A percentile compares a stretch with the other conserved stretches of the same genome.
These are phyloP conservation scores for Ascoidea asiatica DNA, from an alignment of 805 yeast species.

Conservation along the genomic window DNA sequence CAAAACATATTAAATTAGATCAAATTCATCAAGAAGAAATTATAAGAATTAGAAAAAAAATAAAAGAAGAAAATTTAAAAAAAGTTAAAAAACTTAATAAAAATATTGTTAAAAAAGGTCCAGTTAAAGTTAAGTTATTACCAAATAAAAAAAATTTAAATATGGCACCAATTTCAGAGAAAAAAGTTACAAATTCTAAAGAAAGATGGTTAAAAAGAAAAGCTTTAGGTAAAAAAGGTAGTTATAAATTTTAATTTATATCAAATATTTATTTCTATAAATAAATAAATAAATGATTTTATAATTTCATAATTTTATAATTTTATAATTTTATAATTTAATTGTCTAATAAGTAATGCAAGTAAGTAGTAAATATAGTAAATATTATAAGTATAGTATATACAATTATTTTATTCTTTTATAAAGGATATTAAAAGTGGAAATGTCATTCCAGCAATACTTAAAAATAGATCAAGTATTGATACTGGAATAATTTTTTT, in stretches of 20 bases:
- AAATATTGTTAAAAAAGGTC: slow-evolving; percentile 22
- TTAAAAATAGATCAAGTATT: too few species aligned
- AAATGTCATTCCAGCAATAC: neutral
- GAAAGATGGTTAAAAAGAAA: slow-evolving; percentile 21
- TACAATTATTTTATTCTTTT: neutral
- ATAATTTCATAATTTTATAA: too few species aligned
- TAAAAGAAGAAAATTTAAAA: slow-evolving; percentile 17
- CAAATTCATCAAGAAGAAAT: slow-evolving; percentile 13
- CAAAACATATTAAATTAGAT: slow-evolving; percentile 22
- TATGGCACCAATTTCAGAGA: slow-evolving; percentile 19
- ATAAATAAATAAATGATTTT: too few species aligned
- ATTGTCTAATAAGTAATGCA: too few species aligned
- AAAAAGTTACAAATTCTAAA: slow-evolving; percentile 14
- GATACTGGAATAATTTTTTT: neutral
- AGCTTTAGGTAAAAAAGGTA: slow-evolving; percentile 6
- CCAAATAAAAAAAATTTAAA: slow-evolving; percentile 8
- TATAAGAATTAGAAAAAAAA: slow-evolving; percentile 10
- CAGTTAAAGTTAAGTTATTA: slow-evolving; percentile 25
- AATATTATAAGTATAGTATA: too few species aligned
- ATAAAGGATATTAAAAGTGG: neutral
- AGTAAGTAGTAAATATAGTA: too few species aligned
- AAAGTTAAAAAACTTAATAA: slow-evolving; percentile 19
- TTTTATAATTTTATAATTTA: too few species aligned
- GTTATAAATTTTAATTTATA: too few species aligned
- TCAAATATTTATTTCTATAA: too few species aligned